Evolutionary conservation across 768 basidiomycete genomes (phyloP).

Genomic region (Agaricus sinodeliciosus): DNA sequence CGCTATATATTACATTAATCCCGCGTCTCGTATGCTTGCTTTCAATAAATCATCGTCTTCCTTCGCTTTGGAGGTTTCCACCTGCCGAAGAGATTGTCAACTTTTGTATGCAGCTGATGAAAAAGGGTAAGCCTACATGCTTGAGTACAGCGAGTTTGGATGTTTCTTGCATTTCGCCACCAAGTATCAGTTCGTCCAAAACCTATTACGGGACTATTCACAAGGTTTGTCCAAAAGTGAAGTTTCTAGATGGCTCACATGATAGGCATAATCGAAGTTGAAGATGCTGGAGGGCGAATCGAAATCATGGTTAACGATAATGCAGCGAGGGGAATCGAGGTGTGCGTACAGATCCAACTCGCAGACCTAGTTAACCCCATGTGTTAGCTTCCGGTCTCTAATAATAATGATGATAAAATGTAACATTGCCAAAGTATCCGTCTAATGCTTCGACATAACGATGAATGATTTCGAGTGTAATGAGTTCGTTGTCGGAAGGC

Average conservation of each 20-base stretch:
- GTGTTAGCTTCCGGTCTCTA: slow-evolving; percentile 47
- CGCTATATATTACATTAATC: slow-evolving; percentile 1
- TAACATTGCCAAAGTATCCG: slow-evolving; percentile 75
- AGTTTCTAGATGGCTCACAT: slow-evolving; percentile 34
- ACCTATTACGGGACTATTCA: slow-evolving; percentile 37
- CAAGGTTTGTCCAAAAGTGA: not conserved
- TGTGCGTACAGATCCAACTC: slow-evolving; percentile 81
- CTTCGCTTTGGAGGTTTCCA: not conserved
- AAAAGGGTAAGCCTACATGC: slow-evolving; percentile 15
- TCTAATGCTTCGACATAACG: slow-evolving; percentile 92
- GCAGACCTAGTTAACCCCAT: slow-evolving; percentile 56
- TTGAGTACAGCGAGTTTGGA: slow-evolving; percentile 64
- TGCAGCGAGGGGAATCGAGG: not conserved
- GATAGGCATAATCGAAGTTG: slow-evolving; percentile 96
- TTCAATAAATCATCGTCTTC: not conserved
- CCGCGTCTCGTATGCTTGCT: not conserved
- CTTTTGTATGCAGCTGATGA: not conserved
- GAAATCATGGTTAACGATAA: not conserved
- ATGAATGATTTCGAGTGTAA: slow-evolving; percentile 89
- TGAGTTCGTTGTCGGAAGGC: slow-evolving; percentile 82
- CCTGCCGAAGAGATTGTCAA: not conserved
- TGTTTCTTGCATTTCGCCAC: slow-evolving; percentile 91
- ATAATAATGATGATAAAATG: slow-evolving; percentile 16
- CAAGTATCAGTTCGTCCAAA: slow-evolving; percentile 88
- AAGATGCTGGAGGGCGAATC: slow-evolving; percentile 61